Conservation (phyloP, 2,329 filamentous ascomycete genomes). For the Colletotrichum scovillei region DNA sequence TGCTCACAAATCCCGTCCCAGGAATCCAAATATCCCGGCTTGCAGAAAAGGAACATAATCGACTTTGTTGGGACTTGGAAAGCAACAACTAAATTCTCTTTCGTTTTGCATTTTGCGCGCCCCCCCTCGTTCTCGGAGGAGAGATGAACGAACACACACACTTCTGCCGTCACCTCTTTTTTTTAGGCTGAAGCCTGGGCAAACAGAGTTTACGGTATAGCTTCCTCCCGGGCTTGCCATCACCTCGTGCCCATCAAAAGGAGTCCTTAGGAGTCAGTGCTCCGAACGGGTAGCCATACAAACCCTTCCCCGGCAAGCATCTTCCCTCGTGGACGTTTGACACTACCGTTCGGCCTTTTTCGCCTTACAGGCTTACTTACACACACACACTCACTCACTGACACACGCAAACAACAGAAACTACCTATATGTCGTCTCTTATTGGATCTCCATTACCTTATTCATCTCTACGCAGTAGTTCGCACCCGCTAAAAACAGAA, state of each 20-base stretch:
- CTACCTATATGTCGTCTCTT: constrained; percentile 14
- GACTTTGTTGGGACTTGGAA: background rate
- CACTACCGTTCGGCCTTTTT: background rate
- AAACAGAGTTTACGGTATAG: constrained; percentile 17
- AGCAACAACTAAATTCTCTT: background rate
- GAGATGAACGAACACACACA: background rate
- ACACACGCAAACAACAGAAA: too few species aligned
- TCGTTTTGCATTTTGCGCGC: background rate
- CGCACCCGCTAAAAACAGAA: background rate
- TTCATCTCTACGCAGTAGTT: constrained; percentile 2
- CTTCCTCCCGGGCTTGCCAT: background rate
- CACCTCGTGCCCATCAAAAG: background rate
- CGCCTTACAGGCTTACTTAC: background rate
- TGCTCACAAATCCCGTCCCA: constrained; percentile 12
- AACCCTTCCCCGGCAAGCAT: background rate
- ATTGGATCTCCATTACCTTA: constrained; percentile 1
- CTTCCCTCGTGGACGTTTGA: background rate
- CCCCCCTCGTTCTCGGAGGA: background rate
- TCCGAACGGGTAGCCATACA: background rate
- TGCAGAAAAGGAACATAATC: background rate
- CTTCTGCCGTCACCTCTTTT: background rate
- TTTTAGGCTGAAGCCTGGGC: background rate
- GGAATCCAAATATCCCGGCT: background rate
- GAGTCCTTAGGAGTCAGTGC: background rate
- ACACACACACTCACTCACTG: background rate